Conservation (phyloP, 352 stramenopile species). For the Thraustochytrium sp. region DNA sequence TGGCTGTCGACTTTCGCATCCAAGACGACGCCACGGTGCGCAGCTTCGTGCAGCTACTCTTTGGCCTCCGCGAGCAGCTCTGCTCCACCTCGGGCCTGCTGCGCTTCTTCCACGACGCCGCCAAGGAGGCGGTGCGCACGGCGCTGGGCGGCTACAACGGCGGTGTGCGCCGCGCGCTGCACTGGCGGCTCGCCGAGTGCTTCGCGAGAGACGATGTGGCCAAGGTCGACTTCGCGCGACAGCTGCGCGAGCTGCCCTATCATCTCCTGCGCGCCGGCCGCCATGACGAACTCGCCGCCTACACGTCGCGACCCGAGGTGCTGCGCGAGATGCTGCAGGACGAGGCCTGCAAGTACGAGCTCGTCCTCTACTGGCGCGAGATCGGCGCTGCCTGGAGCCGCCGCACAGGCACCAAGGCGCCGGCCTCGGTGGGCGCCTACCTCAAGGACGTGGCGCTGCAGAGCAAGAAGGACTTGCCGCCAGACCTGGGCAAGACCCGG, state of each 20-base stretch:
- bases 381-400: neutral
- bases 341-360: constrained; percentile 42
- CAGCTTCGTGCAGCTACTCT: constrained; percentile 19
- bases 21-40: constrained; percentile 9
- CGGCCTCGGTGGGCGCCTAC: neutral
- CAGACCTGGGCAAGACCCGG: neutral
- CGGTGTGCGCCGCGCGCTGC: neutral
- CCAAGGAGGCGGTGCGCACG: neutral
- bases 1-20: neutral
- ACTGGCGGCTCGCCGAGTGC: neutral
- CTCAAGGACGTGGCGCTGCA: neutral
- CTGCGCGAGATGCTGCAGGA: constrained; percentile 9
- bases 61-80: constrained; percentile 35
- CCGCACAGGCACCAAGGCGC: neutral
- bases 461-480: neutral
- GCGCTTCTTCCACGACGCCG: constrained; percentile 29
- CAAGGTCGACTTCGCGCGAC: neutral
- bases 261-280: neutral
- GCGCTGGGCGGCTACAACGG: neutral
- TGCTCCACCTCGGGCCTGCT: constrained; percentile 32
- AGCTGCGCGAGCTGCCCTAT: constrained; percentile 9
- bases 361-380: constrained; percentile 22
- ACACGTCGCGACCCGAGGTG: neutral
- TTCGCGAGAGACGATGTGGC: neutral
- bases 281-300: neutral